Evolutionary conservation across 2,329 filamentous ascomycete genomes (phyloP), one percentile per base, ranked within the genome.

Genomic region (Colletotrichum truncatum): DNA sequence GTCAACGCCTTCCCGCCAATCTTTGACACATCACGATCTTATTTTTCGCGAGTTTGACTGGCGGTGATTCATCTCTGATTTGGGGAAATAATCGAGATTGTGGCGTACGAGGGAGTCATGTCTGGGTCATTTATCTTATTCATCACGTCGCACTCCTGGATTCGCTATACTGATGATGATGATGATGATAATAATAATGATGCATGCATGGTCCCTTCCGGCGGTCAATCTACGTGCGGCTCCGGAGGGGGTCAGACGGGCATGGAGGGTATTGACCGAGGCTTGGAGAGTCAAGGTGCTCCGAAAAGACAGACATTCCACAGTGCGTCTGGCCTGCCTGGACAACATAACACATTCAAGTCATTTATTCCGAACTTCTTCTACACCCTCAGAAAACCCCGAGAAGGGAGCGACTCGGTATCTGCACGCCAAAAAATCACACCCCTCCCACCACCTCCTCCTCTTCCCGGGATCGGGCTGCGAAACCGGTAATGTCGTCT

Each of bases 21-120:
- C 16, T n/a, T 18, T 6, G 21, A 41, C 10, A 8, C 38, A 41
- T 16, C 14, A 41, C 7, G 16, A 7, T 7, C 38, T 16, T 10
- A 9, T 3, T n/a, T 11, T n/a, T 52, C 48, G 25, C 48, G 30
- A 38, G 32, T 26, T 26, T n/a, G n/a, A n/a, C n/a, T n/a, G n/a
- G n/a, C n/a, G 16, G 48, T 25, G 48, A 38, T 52, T n/a, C 30
- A 11, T 38, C 1, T 48, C 8, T 30, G n/a, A n/a, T n/a, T n/a
- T n/a, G n/a, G n/a, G n/a, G n/a, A n/a, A n/a, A n/a, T n/a, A 38
- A 62, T 57, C 39, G 32, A 62, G 59, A 49, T 57, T 56, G 41
- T 62, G 59, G 52, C 52, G 59, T 32, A 12, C n/a, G 32, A 28
- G 21, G n/a, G 23, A 10, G 6, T 39, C 23, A 36, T 18, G 54